phyloP scores from a whole-genome alignment of 495 filamentous ascomycete genomes.

The Penicillium crystallinum region DNA sequence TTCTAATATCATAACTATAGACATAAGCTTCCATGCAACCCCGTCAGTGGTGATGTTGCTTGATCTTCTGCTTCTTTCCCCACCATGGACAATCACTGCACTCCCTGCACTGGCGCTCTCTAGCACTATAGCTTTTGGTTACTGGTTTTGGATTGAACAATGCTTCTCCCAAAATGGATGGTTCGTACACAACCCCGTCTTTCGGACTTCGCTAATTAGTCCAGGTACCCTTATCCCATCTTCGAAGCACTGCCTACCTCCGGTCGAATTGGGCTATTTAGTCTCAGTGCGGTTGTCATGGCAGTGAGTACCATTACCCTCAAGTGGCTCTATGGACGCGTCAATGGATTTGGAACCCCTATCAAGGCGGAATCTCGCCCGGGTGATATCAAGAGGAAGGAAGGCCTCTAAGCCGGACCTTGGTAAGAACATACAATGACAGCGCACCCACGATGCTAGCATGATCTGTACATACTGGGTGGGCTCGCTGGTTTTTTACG shows the following conservation, averaged over 20 bases:
- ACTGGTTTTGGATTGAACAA: slow-evolving; percentile 86
- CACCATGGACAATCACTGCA: slow-evolving; percentile 69
- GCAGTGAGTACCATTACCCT: slow-evolving; percentile 59
- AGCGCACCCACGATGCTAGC: not conserved
- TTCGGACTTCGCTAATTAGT: slow-evolving; percentile 15
- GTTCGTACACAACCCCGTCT: slow-evolving; percentile 31
- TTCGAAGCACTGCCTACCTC: slow-evolving; percentile 58
- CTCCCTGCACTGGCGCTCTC: slow-evolving; percentile 59
- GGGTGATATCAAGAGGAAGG: slow-evolving; percentile 28
- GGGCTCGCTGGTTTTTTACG: too few species aligned
- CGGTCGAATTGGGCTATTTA: slow-evolving; percentile 65
- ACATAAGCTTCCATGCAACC: slow-evolving; percentile 75
- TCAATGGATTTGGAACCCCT: slow-evolving; percentile 57
- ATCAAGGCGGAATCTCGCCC: slow-evolving; percentile 23
- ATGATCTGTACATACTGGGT: not conserved
- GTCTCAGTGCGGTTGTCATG: slow-evolving; percentile 65
- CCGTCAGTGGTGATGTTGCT: slow-evolving; percentile 65
- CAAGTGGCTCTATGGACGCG: slow-evolving; percentile 58
- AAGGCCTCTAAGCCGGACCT: slow-evolving; percentile 13
- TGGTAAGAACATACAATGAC: not conserved
- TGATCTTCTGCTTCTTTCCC: slow-evolving; percentile 71
- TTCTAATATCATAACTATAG: slow-evolving; percentile 30
- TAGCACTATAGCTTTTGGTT: slow-evolving; percentile 59
- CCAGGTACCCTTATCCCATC: slow-evolving; percentile 82
- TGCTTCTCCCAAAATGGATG: slow-evolving; percentile 74